A percentile compares a stretch with the other conserved stretches of the same genome.
These are phyloP conservation scores for Cocos nucifera DNA, from an alignment of 176 grass and related monocot species.

Conservation along the genomic window DNA sequence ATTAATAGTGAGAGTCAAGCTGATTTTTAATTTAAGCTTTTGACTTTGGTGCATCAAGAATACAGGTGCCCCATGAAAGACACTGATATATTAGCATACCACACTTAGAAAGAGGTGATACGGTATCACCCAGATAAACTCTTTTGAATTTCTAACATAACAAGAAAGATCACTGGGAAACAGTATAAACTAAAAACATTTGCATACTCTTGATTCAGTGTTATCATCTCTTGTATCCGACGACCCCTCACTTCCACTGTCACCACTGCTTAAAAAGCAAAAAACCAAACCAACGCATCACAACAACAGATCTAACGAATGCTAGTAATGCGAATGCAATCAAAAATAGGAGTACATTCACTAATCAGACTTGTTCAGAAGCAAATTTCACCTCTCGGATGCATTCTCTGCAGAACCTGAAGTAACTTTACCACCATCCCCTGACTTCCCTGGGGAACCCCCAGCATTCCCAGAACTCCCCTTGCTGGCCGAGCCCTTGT, in stretches of 20 bases:
- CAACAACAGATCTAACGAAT: conserved; percentile 11
- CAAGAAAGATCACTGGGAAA: no score
- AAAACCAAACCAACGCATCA: no score
- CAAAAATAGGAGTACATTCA: conserved; percentile 6
- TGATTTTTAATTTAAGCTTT: no score
- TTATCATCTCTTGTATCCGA: conserved; percentile 70
- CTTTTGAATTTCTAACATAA: no score
- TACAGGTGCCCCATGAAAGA: no score
- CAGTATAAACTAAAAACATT: conserved; percentile 16
- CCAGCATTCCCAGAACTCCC: conserved; percentile 41
- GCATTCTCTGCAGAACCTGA: conserved; percentile 49
- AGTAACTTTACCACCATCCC: not conserved
- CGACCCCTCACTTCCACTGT: conserved; percentile 66
- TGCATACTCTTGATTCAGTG: conserved; percentile 53
- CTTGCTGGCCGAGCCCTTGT: conserved; percentile 30
- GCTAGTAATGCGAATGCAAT: not conserved
- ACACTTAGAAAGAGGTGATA: no score
- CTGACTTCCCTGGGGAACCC: conserved; percentile 29
- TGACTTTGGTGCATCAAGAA: no score
- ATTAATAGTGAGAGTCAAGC: no score
- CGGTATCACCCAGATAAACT: no score
- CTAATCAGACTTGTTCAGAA: not conserved
- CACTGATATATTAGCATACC: no score
- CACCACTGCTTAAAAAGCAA: conserved; percentile 34
- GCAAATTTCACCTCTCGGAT: conserved; percentile 42